Conservation (phyloP, 768 basidiomycete species). For the Trametes elegans region DNA sequence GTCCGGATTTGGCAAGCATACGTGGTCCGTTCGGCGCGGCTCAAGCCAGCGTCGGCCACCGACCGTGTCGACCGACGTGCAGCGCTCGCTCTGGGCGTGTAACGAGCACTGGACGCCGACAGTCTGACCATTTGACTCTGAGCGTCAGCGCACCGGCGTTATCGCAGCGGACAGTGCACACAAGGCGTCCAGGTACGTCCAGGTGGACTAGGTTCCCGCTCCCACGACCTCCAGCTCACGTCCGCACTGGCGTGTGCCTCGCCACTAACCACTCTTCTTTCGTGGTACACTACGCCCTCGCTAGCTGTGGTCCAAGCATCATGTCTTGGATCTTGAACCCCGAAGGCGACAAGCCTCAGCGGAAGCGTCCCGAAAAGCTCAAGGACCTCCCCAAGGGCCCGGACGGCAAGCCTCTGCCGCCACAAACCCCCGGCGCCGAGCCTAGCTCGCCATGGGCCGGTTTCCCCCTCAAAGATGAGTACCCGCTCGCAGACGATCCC, state of each 20-base stretch:
- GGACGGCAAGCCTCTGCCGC: constrained; percentile 18
- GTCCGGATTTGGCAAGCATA: neutral
- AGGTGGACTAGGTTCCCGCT: constrained; percentile 8
- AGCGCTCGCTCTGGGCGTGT: too few species aligned
- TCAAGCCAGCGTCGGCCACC: neutral
- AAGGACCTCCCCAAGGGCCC: constrained; percentile 14
- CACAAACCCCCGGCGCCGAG: constrained; percentile 15
- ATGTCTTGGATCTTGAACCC: constrained; percentile 72
- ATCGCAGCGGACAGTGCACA: neutral
- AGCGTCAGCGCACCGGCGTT: neutral
- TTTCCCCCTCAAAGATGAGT: constrained; percentile 33
- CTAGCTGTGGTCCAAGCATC: neutral
- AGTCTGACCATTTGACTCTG: too few species aligned
- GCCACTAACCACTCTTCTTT: constrained; percentile 8
- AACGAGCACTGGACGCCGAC: too few species aligned
- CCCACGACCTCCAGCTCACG: constrained; percentile 3
- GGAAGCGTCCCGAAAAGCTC: constrained; percentile 22
- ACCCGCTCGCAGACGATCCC: constrained; percentile 61
- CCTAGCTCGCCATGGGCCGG: constrained; percentile 28
- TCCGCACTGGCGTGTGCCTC: neutral
- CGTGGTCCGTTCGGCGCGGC: neutral
- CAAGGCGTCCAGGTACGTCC: neutral
- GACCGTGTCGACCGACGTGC: too few species aligned
- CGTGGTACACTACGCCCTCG: neutral
- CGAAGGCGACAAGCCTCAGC: constrained; percentile 26